Percentiles rank a stretch among this genome's conserved stretches.
These are phyloP conservation scores for Allomyces arbusculus DNA, from an alignment of 192 early-diverging fungal species.

Conservation along the genomic window DNA sequence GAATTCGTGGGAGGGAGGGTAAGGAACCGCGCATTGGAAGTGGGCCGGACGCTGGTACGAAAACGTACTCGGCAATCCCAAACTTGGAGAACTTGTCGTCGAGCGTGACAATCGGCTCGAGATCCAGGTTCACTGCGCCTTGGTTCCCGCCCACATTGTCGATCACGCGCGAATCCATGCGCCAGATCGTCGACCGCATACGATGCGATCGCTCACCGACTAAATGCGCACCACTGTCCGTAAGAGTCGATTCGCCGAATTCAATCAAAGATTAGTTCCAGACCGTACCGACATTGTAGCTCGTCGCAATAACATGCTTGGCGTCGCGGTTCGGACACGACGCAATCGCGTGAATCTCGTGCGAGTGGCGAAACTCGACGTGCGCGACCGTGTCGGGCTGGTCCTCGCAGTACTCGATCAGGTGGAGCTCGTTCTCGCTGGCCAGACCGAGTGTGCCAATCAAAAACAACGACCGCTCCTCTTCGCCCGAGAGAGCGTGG, in stretches of 20 bases:
- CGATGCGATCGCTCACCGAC: constrained; percentile 1
- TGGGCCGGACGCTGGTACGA: background rate
- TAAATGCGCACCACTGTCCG: background rate
- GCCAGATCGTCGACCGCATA: constrained; percentile 10
- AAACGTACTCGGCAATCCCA: background rate
- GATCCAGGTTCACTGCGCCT: constrained; percentile 16
- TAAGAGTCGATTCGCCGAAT: background rate
- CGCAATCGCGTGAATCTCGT: constrained; percentile 45
- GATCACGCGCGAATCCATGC: constrained; percentile 3
- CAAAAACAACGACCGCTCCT: constrained; percentile 48
- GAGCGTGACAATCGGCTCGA: constrained; percentile 3
- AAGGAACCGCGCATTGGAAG: background rate
- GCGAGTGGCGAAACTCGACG: constrained; percentile 35
- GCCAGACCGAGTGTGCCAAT: constrained; percentile 42
- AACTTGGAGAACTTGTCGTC: constrained; percentile 1
- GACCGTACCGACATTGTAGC: constrained; percentile 21
- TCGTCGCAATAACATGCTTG: constrained; percentile 37
- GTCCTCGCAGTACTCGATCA: constrained; percentile 61
- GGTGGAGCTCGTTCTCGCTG: constrained; percentile 43
- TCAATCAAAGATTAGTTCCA: background rate
- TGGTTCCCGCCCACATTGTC: constrained; percentile 9
- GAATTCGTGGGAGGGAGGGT: background rate
- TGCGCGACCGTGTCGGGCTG: constrained; percentile 25
- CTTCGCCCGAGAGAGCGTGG: constrained; percentile 30
- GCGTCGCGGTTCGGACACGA: constrained; percentile 23